Conservation (phyloP, 768 basidiomycete species). For the Hortiboletus flavorubellus region DNA sequence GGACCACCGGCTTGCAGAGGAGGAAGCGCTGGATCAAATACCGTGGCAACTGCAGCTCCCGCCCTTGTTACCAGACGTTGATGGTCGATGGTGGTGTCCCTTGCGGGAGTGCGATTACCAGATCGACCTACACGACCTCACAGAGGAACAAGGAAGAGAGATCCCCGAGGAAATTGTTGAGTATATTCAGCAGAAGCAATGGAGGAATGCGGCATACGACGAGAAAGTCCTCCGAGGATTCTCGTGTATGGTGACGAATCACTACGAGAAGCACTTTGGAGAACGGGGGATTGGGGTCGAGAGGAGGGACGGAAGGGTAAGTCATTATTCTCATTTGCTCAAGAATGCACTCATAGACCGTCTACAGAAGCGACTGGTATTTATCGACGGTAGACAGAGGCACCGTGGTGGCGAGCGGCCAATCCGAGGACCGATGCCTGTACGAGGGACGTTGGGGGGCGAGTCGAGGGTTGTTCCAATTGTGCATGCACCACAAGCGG, state of each 20-base stretch:
- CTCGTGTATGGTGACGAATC: constrained; percentile 21
- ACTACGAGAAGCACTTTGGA: constrained; percentile 25
- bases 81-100: constrained; percentile 54
- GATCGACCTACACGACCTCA: constrained; percentile 46
- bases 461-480: constrained; percentile 25
- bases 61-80: constrained; percentile 40
- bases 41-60: constrained; percentile 35
- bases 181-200: constrained; percentile 32
- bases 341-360: not conserved
- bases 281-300: constrained; percentile 18
- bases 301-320: constrained; percentile 18
- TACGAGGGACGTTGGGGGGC: constrained; percentile 21
- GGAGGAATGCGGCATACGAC: constrained; percentile 36
- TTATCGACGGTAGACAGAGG: constrained; percentile 4
- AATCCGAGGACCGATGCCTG: constrained; percentile 23
- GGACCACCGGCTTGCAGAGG: constrained; percentile 16
- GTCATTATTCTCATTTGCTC: not conserved
- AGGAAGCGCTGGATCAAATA: constrained; percentile 28
- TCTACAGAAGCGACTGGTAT: constrained; percentile 14
- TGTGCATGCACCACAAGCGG: constrained; percentile 15
- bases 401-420: not conserved
- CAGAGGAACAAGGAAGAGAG: constrained; percentile 29
- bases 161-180: constrained; percentile 21
- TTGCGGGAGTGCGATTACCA: constrained; percentile 38
- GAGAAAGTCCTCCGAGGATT: constrained; percentile 23